Evolutionary conservation across 805 yeast species (phyloP).

Genomic region (Maudiozyma pseudohumilis): DNA sequence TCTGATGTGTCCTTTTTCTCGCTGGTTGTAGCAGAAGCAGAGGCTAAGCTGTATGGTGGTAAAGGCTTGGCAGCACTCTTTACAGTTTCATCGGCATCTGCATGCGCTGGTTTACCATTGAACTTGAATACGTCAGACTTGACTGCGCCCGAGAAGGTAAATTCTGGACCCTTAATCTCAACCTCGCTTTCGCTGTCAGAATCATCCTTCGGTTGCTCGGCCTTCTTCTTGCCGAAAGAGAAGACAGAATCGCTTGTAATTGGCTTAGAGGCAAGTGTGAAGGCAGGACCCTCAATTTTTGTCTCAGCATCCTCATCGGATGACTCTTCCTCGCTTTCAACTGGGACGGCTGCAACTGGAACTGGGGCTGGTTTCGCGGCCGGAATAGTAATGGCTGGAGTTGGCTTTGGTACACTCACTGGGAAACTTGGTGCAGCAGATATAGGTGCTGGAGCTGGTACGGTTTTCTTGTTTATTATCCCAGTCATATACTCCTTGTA

Average conservation of each 20-base stretch:
- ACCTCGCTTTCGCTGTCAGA: constrained; percentile 28
- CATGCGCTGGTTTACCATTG: not conserved
- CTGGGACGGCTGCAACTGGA: not conserved
- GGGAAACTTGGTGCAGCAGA: not conserved
- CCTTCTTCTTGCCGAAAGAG: constrained; percentile 30
- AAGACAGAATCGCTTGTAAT: constrained; percentile 43
- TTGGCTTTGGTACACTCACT: not conserved
- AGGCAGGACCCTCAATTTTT: constrained; percentile 66
- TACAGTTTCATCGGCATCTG: constrained; percentile 5
- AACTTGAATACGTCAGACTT: constrained; percentile 31
- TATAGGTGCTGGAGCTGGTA: constrained; percentile 1
- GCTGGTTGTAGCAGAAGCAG: not conserved
- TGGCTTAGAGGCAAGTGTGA: constrained; percentile 40
- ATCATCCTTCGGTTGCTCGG: constrained; percentile 15
- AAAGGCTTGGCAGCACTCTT: constrained; percentile 9
- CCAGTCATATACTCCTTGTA: constrained; percentile 44
- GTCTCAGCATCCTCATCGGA: constrained; percentile 41
- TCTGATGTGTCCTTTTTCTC: too few species aligned
- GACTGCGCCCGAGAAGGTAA: constrained; percentile 29
- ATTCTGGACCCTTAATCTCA: constrained; percentile 33
- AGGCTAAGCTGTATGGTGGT: constrained; percentile 19
- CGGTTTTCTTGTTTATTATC: constrained; percentile 13
- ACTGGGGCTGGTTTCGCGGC: not conserved
- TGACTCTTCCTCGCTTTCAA: constrained; percentile 1
- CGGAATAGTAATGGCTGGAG: not conserved